phyloP scores from a whole-genome alignment of 805 yeast species.

The Ascoidea tarda region DNA sequence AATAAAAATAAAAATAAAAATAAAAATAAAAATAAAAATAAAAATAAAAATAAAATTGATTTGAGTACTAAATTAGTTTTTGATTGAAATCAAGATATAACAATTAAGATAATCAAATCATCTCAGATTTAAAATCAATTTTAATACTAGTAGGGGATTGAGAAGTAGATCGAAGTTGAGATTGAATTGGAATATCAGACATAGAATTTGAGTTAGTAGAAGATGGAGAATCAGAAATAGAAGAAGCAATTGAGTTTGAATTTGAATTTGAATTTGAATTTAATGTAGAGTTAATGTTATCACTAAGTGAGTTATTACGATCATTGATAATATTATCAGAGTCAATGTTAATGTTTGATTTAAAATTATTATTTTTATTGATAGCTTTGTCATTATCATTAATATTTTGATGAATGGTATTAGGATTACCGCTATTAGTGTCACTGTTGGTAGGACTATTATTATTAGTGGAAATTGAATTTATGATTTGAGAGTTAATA shows the following conservation, averaged over 20 bases:
- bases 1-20: conserved; percentile 9
- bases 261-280: background rate
- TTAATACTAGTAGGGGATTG: background rate
- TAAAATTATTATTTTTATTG: too few relatives aligned
- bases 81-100: too few relatives aligned
- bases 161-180: background rate
- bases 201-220: background rate
- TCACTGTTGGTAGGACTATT: background rate
- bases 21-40: background rate
- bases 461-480: background rate
- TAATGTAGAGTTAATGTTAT: background rate
- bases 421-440: too few relatives aligned
- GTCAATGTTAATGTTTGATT: too few relatives aligned
- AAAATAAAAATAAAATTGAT: background rate
- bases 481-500: background rate
- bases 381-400: too few relatives aligned
- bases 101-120: background rate
- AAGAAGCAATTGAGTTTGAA: background rate
- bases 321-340: too few relatives aligned
- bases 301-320: too few relatives aligned
- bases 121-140: background rate
- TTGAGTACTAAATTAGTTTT: background rate
- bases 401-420: too few relatives aligned
- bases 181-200: background rate
- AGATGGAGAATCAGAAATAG: background rate